These are phyloP conservation scores for Cystobasidiaceae sp. DNA, from an alignment of 1,284 basidiomycete genomes.

Conservation along the genomic window DNA sequence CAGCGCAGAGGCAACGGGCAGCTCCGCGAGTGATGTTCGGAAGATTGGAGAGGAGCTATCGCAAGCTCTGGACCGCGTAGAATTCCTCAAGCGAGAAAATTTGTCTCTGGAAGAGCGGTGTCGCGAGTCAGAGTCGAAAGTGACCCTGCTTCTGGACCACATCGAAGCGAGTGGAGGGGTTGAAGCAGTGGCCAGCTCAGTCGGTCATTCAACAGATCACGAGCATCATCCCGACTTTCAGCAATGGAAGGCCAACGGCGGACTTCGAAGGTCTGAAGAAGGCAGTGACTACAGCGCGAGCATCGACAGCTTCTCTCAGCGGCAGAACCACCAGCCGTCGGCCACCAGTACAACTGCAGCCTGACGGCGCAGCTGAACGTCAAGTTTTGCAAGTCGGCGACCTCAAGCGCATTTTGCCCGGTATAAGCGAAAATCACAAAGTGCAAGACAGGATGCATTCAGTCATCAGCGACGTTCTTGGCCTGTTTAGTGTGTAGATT, in stretches of 20 bases:
- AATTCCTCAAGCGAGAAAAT: slow-evolving; percentile 44
- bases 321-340: not conserved
- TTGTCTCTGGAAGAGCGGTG: slow-evolving; percentile 39
- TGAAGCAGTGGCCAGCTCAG: slow-evolving; percentile 31
- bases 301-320: slow-evolving; percentile 5
- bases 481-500: too few species aligned
- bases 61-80: slow-evolving; percentile 37
- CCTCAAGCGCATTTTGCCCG: not conserved
- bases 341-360: not conserved
- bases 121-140: slow-evolving; percentile 13
- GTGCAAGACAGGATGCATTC: too few species aligned
- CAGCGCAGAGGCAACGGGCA: not conserved
- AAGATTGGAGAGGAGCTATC: not conserved
- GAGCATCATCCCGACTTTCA: not conserved
- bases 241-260: not conserved
- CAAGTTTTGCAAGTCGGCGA: not conserved
- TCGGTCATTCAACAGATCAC: slow-evolving; percentile 1
- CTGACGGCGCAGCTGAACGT: not conserved
- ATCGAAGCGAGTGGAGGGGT: slow-evolving; percentile 29
- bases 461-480: too few species aligned
- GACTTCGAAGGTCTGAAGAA: not conserved
- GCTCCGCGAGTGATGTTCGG: not conserved
- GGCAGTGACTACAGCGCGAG: slow-evolving; percentile 4
- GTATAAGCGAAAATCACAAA: too few species aligned
- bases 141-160: slow-evolving; percentile 14